Percentiles rank a stretch among this genome's conserved stretches.
Conservation (phyloP, 73 alveolate genomes). For the Durusdinium trenchii region DNA sequence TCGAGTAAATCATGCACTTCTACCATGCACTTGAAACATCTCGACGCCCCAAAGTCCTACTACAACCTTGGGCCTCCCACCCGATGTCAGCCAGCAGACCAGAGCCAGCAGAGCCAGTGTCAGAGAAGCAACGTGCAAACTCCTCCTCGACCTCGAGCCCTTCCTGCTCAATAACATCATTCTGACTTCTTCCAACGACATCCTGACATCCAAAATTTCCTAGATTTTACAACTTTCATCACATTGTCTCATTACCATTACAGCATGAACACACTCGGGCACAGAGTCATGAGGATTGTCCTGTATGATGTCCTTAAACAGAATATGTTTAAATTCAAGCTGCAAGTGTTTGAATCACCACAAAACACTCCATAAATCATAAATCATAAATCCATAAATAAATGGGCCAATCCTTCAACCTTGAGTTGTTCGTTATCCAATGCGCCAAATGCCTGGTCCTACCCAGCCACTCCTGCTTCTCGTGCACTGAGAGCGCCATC, state of each 20-base stretch:
- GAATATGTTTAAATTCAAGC: not conserved
- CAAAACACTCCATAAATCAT: not conserved
- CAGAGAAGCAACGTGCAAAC: slow-evolving; percentile 66
- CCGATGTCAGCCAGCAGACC: not conserved
- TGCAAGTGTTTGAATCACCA: not conserved
- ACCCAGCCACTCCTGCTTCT: slow-evolving; percentile 49
- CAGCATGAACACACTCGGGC: not conserved
- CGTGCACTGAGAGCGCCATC: slow-evolving; percentile 82
- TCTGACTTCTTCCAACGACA: not conserved
- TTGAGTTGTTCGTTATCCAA: not conserved
- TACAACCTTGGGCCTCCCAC: not conserved
- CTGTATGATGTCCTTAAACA: not conserved
- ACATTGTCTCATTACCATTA: not conserved
- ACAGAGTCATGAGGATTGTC: not conserved
- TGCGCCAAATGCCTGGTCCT: not conserved
- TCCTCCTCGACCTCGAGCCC: slow-evolving; percentile 75
- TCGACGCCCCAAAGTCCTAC: too few relatives aligned
- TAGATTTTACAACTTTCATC: too few relatives aligned
- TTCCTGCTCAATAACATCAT: not conserved
- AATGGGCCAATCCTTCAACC: not conserved
- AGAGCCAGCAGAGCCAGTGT: too few relatives aligned
- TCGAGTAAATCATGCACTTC: too few relatives aligned
- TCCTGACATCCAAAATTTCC: not conserved
- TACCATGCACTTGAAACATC: too few relatives aligned
- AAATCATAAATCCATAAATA: not conserved